A percentile compares a stretch with the other conserved stretches of the same genome.
Conservation (phyloP, 2,329 filamentous ascomycete species). For the Colletotrichum sidae region DNA sequence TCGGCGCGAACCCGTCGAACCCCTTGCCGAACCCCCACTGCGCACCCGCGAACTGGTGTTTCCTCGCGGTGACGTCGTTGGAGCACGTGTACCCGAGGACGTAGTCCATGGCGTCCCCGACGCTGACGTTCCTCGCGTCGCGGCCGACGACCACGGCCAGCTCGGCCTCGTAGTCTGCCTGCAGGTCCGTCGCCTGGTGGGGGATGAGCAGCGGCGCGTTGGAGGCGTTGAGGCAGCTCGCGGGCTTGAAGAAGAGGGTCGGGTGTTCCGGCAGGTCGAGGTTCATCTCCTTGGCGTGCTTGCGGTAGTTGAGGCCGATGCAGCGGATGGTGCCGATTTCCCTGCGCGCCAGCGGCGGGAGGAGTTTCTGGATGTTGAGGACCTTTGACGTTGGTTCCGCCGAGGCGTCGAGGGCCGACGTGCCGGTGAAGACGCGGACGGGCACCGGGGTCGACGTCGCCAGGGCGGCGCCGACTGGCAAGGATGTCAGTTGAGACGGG, state of each 20-base stretch:
- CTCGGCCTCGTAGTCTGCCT: slow-evolving; percentile 62
- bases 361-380: slow-evolving; percentile 35
- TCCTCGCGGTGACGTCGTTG: slow-evolving; percentile 66
- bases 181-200: slow-evolving; percentile 55
- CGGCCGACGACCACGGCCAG: slow-evolving; percentile 61
- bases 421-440: slow-evolving; percentile 39
- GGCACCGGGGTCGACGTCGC: slow-evolving; percentile 34
- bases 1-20: slow-evolving; percentile 60
- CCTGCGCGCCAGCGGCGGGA: slow-evolving; percentile 53
- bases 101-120: slow-evolving; percentile 59
- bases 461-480: slow-evolving; percentile 40
- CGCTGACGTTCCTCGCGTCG: slow-evolving; percentile 59
- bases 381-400: slow-evolving; percentile 46
- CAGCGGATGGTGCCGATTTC: slow-evolving; percentile 68
- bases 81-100: slow-evolving; percentile 67
- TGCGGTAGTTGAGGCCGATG: slow-evolving; percentile 58
- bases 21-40: slow-evolving; percentile 65
- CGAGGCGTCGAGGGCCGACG: slow-evolving; percentile 43
- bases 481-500: background rate
- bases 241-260: slow-evolving; percentile 56
- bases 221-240: slow-evolving; percentile 54
- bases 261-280: slow-evolving; percentile 39
- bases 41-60: slow-evolving; percentile 59
- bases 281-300: slow-evolving; percentile 47
- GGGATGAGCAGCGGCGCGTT: slow-evolving; percentile 55